A percentile compares a stretch with the other conserved stretches of the same genome.
Conservation (phyloP, 805 yeast species). For the Kluyveromyces dobzhanskii region DNA sequence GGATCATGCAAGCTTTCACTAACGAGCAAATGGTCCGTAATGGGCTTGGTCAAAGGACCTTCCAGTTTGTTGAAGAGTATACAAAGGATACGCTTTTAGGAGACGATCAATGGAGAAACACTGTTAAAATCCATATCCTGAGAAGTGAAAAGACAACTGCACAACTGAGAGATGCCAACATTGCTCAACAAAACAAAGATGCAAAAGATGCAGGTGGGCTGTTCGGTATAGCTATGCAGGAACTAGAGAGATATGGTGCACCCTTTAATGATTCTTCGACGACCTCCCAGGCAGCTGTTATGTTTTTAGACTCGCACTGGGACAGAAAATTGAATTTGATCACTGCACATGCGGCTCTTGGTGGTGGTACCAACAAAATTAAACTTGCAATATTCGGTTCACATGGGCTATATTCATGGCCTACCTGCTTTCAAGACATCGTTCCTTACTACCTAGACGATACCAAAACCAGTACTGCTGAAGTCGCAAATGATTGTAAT, state of each 20-base stretch:
- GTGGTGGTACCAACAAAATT: conserved; percentile 70
- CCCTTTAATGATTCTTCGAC: conserved; percentile 39
- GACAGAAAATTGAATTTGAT: conserved; percentile 52
- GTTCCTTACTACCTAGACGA: conserved; percentile 62
- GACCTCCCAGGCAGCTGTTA: conserved; percentile 74
- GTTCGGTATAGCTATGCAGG: conserved; percentile 73
- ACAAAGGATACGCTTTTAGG: conserved; percentile 43
- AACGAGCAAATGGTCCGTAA: conserved; percentile 77
- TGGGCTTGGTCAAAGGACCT: conserved; percentile 72
- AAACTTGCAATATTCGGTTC: conserved; percentile 89
- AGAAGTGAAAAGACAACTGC: conserved; percentile 56
- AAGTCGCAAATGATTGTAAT: conserved; percentile 85
- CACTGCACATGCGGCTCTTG: conserved; percentile 86
- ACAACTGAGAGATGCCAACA: conserved; percentile 67
- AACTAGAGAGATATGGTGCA: conserved; percentile 47
- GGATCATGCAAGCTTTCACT: conserved; percentile 87
- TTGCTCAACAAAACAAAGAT: conserved; percentile 77
- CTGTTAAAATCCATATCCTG: conserved; percentile 73
- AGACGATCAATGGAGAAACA: conserved; percentile 37
- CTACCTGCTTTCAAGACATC: conserved; percentile 67
- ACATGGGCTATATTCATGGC: conserved; percentile 89
- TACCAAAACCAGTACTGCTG: conserved; percentile 49
- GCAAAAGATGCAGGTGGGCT: conserved; percentile 71
- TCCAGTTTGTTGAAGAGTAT: conserved; percentile 64
- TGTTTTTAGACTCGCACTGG: conserved; percentile 81